Base-by-base conservation (phyloP, 768 basidiomycete species). In the Lentinula boryana region DNA sequence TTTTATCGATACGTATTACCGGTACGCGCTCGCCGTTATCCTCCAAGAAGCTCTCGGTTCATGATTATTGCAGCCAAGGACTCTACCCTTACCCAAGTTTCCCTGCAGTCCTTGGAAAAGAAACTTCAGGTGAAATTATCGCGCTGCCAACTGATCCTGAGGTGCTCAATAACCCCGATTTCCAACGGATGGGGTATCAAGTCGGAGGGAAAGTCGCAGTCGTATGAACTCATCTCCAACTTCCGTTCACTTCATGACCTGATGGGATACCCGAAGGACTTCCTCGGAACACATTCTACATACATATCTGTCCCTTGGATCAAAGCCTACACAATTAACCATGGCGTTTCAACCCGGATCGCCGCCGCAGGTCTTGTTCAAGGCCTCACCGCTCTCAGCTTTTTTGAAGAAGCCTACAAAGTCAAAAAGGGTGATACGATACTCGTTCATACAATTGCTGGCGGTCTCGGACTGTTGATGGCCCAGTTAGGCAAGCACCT, bases 371-470 rank as follows among this genome's bases (percentile, higher is more conserved):
- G 80, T 2, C 68, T 86, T 21, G 74, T 93, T 5, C 93, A 95
- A 68, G 91, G 87, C 33, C 66, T 96, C 56, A 98, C 96, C 0
- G 86, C 88, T 0, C 68, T 89, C 15, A 82, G 84, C 1, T 89
- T 94, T 67, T 80, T 90, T 64, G 87, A 87, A 55, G 96, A 99
- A 70, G 85, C 93, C 6, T 91, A 98, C 72, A 74, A 86, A 48
- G 89, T 95, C 61, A 82, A 95, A 71, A 83, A 82, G 66, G 89
- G 84, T 3, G 93, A 97, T 67, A 81, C 76, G 53, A 85, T 95
- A 56, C 80, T 97, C 53, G 82, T 98, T 2, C 92, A 97, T 70
- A 96, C 96, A 33, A 83, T 96, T 33, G 95, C 96, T 0, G 96
- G 96, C 32, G 95, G 95, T 15, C 80, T 97, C 7, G 96, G 86